Conservation (phyloP, 768 basidiomycete species). For the Amanita rimosa region DNA sequence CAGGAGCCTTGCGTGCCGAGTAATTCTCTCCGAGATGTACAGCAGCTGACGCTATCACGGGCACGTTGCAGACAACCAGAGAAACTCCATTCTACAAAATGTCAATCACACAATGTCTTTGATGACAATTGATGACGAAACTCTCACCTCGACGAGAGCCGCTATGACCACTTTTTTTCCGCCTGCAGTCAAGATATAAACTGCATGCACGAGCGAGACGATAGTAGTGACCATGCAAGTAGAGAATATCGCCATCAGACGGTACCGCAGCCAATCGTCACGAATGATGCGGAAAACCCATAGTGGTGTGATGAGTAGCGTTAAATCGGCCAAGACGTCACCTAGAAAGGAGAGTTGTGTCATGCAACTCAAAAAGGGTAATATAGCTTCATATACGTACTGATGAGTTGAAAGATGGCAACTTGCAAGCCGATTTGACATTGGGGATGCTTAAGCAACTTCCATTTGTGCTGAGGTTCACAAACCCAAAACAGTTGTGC, state of each 20-base stretch:
- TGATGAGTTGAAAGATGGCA: constrained; percentile 39
- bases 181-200: constrained; percentile 23
- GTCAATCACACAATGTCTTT: neutral
- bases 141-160: constrained; percentile 31
- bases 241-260: constrained; percentile 41
- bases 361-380: neutral
- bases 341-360: constrained; percentile 17
- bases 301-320: constrained; percentile 34
- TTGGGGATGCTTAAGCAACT: constrained; percentile 20
- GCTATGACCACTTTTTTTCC: constrained; percentile 21
- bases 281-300: constrained; percentile 32
- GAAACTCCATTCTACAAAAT: constrained; percentile 19
- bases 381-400: constrained; percentile 21
- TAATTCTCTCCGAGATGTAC: constrained; percentile 11
- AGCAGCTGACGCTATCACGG: constrained; percentile 23
- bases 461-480: constrained; percentile 27
- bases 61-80: constrained; percentile 28
- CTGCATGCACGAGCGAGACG: constrained; percentile 35
- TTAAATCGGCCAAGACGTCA: constrained; percentile 34
- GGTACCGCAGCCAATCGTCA: constrained; percentile 25
- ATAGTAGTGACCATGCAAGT: constrained; percentile 39
- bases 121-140: neutral
- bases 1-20: neutral
- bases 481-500: constrained; percentile 38
- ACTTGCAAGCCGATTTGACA: constrained; percentile 37